Conservation (phyloP, 2,329 filamentous ascomycete genomes). For the Elsinoe batatas region DNA sequence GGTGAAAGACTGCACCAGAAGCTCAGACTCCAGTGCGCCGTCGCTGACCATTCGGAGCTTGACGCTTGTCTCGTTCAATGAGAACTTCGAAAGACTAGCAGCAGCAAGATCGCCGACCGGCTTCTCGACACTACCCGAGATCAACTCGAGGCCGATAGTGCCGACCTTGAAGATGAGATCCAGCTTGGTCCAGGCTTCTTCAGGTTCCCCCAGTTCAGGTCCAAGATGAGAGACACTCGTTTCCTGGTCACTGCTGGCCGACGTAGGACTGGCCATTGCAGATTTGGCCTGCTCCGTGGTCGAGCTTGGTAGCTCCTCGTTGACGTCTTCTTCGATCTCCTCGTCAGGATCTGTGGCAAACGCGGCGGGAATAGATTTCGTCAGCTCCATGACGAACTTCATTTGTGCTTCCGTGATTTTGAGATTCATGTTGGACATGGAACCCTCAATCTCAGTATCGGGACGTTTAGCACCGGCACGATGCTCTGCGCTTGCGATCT, state of each 20-base stretch:
- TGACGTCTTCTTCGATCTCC: conserved; percentile 58
- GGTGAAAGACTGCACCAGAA: conserved; percentile 87
- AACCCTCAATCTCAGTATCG: conserved; percentile 82
- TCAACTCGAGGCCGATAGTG: conserved; percentile 78
- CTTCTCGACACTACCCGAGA: conserved; percentile 63
- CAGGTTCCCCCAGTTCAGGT: conserved; percentile 60
- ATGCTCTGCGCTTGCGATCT: conserved; percentile 85
- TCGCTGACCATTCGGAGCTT: conserved; percentile 92
- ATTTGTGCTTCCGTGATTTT: conserved; percentile 83
- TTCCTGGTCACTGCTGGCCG: conserved; percentile 12
- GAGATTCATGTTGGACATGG: conserved; percentile 87
- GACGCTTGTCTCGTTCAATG: conserved; percentile 80
- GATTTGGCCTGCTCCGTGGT: conserved; percentile 42
- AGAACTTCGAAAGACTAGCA: conserved; percentile 86
- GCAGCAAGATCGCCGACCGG: conserved; percentile 70
- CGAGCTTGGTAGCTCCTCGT: conserved; percentile 57
- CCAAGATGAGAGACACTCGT: conserved; percentile 20
- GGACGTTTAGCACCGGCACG: conserved; percentile 65
- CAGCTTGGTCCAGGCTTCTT: conserved; percentile 80
- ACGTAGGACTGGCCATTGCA: conserved; percentile 38
- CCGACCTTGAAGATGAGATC: conserved; percentile 85
- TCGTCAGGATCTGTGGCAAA: conserved; percentile 67
- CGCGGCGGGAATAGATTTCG: conserved; percentile 74
- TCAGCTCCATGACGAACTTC: conserved; percentile 79
- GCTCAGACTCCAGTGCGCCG: conserved; percentile 80